Conservation (phyloP, 2,329 filamentous ascomycete genomes). For the Pseudocercospora musae region DNA sequence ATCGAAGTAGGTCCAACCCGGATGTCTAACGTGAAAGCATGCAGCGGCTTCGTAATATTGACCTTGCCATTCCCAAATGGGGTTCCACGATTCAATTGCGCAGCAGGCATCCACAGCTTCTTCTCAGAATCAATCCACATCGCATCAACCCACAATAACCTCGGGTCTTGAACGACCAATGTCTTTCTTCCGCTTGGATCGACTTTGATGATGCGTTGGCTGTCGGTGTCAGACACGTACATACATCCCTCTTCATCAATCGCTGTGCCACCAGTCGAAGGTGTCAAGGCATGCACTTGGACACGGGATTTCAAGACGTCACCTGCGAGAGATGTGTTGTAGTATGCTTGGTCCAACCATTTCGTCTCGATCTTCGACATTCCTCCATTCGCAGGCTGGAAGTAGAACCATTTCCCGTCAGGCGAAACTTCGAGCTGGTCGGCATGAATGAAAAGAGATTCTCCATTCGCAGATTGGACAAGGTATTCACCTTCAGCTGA, state of each 20-base stretch:
- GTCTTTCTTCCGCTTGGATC: conserved; percentile 30
- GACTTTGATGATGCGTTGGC: conserved; percentile 29
- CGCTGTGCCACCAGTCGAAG: conserved; percentile 39
- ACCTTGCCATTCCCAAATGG: conserved; percentile 30
- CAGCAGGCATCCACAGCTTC: conserved; percentile 33
- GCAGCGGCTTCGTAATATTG: conserved; percentile 27
- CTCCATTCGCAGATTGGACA: conserved; percentile 20
- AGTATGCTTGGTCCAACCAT: conserved; percentile 35
- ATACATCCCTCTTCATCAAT: conserved; percentile 41
- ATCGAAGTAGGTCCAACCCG: conserved; percentile 28
- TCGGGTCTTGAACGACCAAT: conserved; percentile 29
- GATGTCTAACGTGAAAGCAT: conserved; percentile 31
- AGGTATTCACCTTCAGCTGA: conserved; percentile 33
- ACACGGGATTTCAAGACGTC: conserved; percentile 26
- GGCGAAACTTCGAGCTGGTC: conserved; percentile 43
- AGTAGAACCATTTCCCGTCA: conserved; percentile 39
- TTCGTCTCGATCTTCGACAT: conserved; percentile 37
- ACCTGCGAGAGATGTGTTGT: conserved; percentile 33
- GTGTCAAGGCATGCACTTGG: conserved; percentile 36
- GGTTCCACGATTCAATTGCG: conserved; percentile 31
- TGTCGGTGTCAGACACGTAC: conserved; percentile 38
- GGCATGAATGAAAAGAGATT: conserved; percentile 30
- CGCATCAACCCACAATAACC: conserved; percentile 33
- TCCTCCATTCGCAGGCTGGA: conserved; percentile 38
- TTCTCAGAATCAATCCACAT: conserved; percentile 32